Conservation (phyloP, 345 rosid genomes). For the Pistacia integerrima region DNA sequence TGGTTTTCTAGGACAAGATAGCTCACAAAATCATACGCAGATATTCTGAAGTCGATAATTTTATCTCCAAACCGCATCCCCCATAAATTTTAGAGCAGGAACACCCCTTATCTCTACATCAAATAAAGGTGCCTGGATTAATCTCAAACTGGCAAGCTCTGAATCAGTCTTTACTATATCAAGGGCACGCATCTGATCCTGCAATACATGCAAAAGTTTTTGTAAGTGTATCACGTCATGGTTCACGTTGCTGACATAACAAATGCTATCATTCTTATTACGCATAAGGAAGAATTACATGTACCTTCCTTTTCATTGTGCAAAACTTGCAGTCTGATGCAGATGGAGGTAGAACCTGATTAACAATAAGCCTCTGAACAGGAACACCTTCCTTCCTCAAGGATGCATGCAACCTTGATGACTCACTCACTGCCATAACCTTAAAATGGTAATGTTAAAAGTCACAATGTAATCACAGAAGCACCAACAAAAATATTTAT, state of each 20-base stretch:
- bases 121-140: constrained; percentile 55
- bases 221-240: no score
- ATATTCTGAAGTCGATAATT: background rate
- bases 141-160: constrained; percentile 53
- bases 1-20: background rate
- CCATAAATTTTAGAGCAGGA: constrained; percentile 80
- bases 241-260: background rate
- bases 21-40: background rate
- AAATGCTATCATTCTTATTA: background rate
- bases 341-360: constrained; percentile 67
- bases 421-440: constrained; percentile 82
- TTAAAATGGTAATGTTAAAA: constrained; percentile 18
- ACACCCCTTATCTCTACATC: constrained; percentile 84
- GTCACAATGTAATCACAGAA: constrained; percentile 7
- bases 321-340: constrained; percentile 74
- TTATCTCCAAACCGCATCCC: constrained; percentile 66
- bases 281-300: background rate
- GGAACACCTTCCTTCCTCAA: constrained; percentile 71
- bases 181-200: constrained; percentile 68
- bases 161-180: constrained; percentile 51
- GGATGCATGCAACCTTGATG: constrained; percentile 69
- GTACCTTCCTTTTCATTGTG: constrained; percentile 65
- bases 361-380: constrained; percentile 61
- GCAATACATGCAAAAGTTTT: constrained; percentile 20
- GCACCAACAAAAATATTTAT: background rate